phyloP scores from a whole-genome alignment of 768 basidiomycete genomes.

The Termitomyces sp. region DNA sequence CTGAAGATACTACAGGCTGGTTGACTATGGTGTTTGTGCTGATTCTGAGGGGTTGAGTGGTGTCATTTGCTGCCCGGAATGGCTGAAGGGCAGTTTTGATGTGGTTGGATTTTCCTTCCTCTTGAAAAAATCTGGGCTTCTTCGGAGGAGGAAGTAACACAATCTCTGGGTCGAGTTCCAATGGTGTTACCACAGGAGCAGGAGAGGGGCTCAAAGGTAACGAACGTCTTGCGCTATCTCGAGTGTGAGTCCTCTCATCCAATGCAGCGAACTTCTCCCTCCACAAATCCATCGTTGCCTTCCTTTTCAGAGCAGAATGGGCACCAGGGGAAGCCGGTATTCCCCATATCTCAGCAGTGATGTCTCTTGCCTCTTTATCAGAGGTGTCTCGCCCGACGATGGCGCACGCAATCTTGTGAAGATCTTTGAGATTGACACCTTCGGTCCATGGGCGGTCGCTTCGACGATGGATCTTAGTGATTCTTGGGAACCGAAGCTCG shows the following conservation, averaged over 20 bases:
- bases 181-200: background rate
- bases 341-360: slow-evolving; percentile 28
- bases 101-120: background rate
- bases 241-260: slow-evolving; percentile 13
- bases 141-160: background rate
- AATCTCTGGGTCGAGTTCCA: background rate
- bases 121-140: background rate
- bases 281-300: slow-evolving; percentile 34
- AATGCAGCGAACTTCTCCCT: slow-evolving; percentile 29
- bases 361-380: slow-evolving; percentile 47
- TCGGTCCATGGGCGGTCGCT: slow-evolving; percentile 65
- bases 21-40: background rate
- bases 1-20: background rate
- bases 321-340: slow-evolving; percentile 33
- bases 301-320: slow-evolving; percentile 32
- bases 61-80: background rate
- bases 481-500: slow-evolving; percentile 78
- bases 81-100: background rate
- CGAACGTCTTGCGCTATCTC: background rate
- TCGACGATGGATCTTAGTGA: slow-evolving; percentile 61
- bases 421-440: slow-evolving; percentile 38
- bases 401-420: slow-evolving; percentile 51
- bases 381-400: slow-evolving; percentile 47
- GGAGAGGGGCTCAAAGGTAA: background rate
- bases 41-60: background rate